Percentiles rank a stretch among this genome's conserved stretches.
Conservation (phyloP, 108 stramenopile genomes). For the Poteriospumella lacustris region DNA sequence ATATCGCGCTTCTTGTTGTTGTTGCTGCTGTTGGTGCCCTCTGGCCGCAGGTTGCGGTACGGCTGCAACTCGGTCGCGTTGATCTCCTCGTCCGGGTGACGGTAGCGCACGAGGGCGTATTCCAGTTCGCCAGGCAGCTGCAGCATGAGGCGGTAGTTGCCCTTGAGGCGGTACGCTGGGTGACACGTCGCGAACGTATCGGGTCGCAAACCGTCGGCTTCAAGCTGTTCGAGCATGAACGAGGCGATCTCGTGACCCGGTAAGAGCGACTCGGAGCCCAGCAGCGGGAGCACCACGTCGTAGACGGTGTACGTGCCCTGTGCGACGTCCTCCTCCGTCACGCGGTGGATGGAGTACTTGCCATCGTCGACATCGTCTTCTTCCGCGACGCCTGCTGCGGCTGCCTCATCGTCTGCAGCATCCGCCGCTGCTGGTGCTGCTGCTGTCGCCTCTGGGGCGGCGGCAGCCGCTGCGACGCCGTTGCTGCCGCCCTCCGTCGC, state of each 20-base stretch:
- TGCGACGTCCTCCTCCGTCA: conserved; percentile 62
- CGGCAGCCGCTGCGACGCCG: conserved; percentile 23
- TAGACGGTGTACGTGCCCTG: conserved; percentile 54
- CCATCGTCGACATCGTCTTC: not conserved
- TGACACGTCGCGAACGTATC: conserved; percentile 40
- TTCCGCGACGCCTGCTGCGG: conserved; percentile 23
- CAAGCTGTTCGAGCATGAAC: conserved; percentile 54
- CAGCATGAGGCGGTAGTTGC: conserved; percentile 74
- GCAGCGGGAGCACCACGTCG: conserved; percentile 76
- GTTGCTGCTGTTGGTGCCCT: not conserved
- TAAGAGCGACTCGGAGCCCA: conserved; percentile 61
- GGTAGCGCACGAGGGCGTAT: not conserved
- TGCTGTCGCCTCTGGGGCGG: not conserved
- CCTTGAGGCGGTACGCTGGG: conserved; percentile 46
- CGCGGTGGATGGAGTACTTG: conserved; percentile 34
- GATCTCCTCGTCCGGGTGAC: conserved; percentile 4
- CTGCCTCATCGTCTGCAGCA: too few species aligned
- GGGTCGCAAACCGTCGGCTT: conserved; percentile 54
- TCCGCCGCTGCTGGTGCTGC: conserved; percentile 24
- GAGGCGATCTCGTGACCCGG: conserved; percentile 59
- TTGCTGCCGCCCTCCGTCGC: not conserved
- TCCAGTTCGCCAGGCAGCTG: conserved; percentile 48
- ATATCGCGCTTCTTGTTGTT: not conserved
- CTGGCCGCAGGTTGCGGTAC: not conserved
- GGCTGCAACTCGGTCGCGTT: not conserved